A percentile compares a stretch with the other conserved stretches of the same genome.
Conservation (phyloP, 2,329 filamentous ascomycete genomes). For the Phaeosphaeria sp. region DNA sequence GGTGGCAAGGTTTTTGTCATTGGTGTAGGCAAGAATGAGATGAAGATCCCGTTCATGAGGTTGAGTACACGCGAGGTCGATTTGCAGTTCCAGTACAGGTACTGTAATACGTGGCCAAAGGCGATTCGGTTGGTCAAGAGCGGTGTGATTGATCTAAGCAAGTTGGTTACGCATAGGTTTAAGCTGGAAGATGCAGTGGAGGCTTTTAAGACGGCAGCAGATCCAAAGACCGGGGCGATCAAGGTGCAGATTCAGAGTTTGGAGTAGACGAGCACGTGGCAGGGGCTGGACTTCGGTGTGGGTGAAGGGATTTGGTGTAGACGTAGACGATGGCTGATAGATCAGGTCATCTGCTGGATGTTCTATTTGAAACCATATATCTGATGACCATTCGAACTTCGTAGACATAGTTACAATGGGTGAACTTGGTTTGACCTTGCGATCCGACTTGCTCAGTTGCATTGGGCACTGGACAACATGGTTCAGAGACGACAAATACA, state of each 20-base stretch:
- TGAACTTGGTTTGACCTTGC: too few relatives aligned
- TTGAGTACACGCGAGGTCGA: conserved; percentile 91
- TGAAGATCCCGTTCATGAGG: conserved; percentile 94
- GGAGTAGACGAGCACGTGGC: conserved; percentile 15
- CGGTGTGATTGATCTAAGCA: conserved; percentile 80
- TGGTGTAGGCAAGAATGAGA: conserved; percentile 93
- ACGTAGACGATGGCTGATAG: neutral
- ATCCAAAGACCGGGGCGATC: conserved; percentile 90
- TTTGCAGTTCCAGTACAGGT: conserved; percentile 95
- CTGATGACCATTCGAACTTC: too few relatives aligned
- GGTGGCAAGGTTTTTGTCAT: conserved; percentile 98
- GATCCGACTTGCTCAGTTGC: too few relatives aligned
- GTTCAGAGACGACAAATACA: too few relatives aligned
- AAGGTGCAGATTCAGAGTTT: conserved; percentile 90
- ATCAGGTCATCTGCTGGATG: too few relatives aligned
- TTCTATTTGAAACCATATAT: too few relatives aligned
- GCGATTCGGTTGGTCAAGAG: conserved; percentile 88
- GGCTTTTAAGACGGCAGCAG: conserved; percentile 85
- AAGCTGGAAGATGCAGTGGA: conserved; percentile 83
- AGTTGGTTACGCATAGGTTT: conserved; percentile 88
- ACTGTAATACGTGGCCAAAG: conserved; percentile 94
- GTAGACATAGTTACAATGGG: too few relatives aligned
- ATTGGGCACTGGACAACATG: too few relatives aligned
- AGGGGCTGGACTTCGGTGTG: too few relatives aligned
- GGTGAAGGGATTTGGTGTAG: neutral